These are phyloP conservation scores for Fomitopsis schrenkii DNA, from an alignment of 1,284 basidiomycete species.

Conservation along the genomic window DNA sequence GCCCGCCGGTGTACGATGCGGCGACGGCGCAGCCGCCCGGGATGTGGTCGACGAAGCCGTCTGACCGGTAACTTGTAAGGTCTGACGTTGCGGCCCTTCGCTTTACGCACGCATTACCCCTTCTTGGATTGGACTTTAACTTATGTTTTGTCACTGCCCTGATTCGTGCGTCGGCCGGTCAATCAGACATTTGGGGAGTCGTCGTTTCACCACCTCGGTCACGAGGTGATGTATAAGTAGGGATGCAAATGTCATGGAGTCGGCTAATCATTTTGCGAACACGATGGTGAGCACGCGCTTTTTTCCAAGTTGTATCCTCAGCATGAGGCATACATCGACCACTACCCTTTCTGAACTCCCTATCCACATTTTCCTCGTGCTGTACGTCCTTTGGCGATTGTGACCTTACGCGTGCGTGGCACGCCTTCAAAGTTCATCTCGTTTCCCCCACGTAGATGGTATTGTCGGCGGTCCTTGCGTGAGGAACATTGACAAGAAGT, in stretches of 20 bases:
- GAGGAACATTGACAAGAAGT: conserved; percentile 62
- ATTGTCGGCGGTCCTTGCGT: conserved; percentile 31
- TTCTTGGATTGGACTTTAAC: background rate
- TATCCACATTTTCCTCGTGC: no score
- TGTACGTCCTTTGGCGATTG: no score
- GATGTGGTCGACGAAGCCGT: conserved; percentile 44
- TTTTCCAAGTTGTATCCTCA: no score
- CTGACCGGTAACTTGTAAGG: conserved; percentile 11
- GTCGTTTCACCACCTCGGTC: background rate
- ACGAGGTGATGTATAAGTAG: background rate
- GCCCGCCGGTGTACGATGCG: conserved; percentile 61
- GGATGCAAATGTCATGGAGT: background rate
- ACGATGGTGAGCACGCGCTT: background rate
- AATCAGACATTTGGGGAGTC: background rate
- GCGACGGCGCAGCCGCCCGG: conserved; percentile 44
- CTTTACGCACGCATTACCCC: background rate
- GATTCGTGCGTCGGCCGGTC: background rate
- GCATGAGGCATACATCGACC: background rate
- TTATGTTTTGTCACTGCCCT: background rate
- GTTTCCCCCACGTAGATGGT: conserved; percentile 12
- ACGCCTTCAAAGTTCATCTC: conserved; percentile 23
- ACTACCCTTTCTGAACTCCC: no score
- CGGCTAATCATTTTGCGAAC: background rate
- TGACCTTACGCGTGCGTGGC: background rate
- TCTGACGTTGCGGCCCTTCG: background rate